phyloP scores from a whole-genome alignment of 2,329 filamentous ascomycete genomes.

The Xylaria sp. region DNA sequence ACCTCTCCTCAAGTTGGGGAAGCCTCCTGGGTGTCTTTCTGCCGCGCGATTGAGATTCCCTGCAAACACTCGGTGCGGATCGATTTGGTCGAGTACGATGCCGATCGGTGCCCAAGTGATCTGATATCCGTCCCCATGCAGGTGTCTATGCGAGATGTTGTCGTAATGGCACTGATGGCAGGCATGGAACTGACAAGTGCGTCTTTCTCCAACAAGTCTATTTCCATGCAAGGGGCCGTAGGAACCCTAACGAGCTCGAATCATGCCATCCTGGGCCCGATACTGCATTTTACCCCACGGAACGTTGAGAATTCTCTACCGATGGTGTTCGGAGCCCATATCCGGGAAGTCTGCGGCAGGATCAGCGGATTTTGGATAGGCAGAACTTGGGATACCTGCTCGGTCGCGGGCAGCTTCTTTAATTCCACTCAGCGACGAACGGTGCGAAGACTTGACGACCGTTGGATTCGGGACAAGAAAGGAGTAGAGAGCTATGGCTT shows the following conservation, averaged over 20 bases:
- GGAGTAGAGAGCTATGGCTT: conserved; percentile 19
- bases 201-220: conserved; percentile 21
- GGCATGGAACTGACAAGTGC: conserved; percentile 26
- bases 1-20: conserved; percentile 10
- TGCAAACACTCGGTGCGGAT: conserved; percentile 20
- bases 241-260: conserved; percentile 25
- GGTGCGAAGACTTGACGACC: conserved; percentile 24
- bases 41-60: conserved; percentile 22
- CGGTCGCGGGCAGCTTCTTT: conserved; percentile 22
- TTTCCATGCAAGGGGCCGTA: conserved; percentile 26
- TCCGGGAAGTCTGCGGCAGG: neutral
- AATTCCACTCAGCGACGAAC: conserved; percentile 22
- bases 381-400: conserved; percentile 25
- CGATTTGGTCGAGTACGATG: conserved; percentile 27
- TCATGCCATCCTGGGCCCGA: conserved; percentile 24
- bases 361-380: conserved; percentile 21
- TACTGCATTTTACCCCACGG: conserved; percentile 25
- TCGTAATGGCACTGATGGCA: conserved; percentile 27
- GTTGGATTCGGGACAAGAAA: conserved; percentile 24
- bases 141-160: conserved; percentile 26
- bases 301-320: conserved; percentile 8
- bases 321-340: conserved; percentile 9
- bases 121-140: conserved; percentile 25
- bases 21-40: conserved; percentile 29
- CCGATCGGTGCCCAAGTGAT: conserved; percentile 26